Evolutionary conservation across 306 rosid species (phyloP), one percentile per base, ranked within the genome.

Genomic region (Ziziphus jujuba): DNA sequence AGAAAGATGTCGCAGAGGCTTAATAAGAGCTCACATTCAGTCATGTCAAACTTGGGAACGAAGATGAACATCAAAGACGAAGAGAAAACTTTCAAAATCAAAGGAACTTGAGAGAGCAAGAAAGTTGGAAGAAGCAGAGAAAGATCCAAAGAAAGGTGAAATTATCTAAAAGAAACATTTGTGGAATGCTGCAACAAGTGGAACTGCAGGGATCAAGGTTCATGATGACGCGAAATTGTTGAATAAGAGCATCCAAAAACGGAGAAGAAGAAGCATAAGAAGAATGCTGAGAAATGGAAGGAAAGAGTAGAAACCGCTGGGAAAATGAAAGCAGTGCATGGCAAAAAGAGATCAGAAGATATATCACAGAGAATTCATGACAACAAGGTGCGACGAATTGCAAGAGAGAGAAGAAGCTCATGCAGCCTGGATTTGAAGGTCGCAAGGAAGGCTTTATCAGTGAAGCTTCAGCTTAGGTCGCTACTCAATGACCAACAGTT

Each of bases 371-470:
- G 83, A 73, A 78, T 74, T 62, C 82, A 84, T 14, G 84, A 89
- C 52, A 92, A 87, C 92, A 87, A 87, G 79, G 72, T 59, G 88
- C 76, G 84, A 7, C 78, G 69, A 66, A 92, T 89, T 28, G 96
- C 89, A 0, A 87, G 79, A 80, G 98, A 73, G 98, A 92, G 89
- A 92, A 84, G 72, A 92, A 92, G 77, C 91, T 92, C 25, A 58
- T 92, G 89, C 79, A 87, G 36, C 96, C 95, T 1, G 97, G 98
- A 22, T 89, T 89, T 66, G 97, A 92, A 80, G 96, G 96, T 71
- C 89, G 87, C 66, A 89, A 84, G 78, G 92, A 85, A 55, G 92
- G 95, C 43, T 91, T 87, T 61, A 72, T 91, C 23, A 89, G 81
- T 33, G 72, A 61, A 22, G 67, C 62, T 62, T 44, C 74, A 21